phyloP scores from a whole-genome alignment of 345 rosid genomes.

The Gossypium rotundifolium region DNA sequence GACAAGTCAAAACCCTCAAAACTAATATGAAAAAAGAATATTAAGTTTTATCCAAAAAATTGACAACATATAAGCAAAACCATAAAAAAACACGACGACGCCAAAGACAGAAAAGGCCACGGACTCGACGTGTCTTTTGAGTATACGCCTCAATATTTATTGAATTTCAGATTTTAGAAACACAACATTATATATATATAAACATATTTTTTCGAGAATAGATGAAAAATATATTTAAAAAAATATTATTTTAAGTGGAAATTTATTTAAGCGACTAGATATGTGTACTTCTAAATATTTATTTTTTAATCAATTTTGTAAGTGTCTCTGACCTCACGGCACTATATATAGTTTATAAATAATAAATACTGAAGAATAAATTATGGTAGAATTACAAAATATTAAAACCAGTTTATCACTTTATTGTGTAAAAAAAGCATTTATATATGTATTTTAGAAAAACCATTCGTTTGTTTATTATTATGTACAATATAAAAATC shows the following conservation, averaged over 20 bases:
- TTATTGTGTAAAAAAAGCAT: no score
- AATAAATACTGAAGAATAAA: background rate
- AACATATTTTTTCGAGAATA: no score
- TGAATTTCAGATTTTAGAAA: background rate
- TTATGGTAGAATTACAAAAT: background rate
- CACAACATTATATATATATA: no score
- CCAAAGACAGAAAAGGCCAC: background rate
- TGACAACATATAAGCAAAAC: background rate
- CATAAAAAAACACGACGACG: constrained; percentile 12
- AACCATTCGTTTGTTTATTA: background rate
- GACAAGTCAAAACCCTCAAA: background rate
- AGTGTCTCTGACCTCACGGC: no score
- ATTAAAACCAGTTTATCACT: no score
- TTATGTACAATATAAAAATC: background rate
- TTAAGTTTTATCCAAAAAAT: background rate
- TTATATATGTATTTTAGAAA: background rate
- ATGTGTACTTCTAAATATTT: no score
- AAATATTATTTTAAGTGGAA: background rate
- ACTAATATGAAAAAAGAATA: background rate
- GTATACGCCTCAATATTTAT: constrained; percentile 9
- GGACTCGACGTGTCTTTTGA: constrained; percentile 12
- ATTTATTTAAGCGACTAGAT: no score
- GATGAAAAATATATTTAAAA: no score
- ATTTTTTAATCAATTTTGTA: no score
- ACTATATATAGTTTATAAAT: background rate